A percentile compares a stretch with the other conserved stretches of the same genome.
Conservation (phyloP, 2,329 filamentous ascomycete species). For the Zymoseptoria ardabiliae region DNA sequence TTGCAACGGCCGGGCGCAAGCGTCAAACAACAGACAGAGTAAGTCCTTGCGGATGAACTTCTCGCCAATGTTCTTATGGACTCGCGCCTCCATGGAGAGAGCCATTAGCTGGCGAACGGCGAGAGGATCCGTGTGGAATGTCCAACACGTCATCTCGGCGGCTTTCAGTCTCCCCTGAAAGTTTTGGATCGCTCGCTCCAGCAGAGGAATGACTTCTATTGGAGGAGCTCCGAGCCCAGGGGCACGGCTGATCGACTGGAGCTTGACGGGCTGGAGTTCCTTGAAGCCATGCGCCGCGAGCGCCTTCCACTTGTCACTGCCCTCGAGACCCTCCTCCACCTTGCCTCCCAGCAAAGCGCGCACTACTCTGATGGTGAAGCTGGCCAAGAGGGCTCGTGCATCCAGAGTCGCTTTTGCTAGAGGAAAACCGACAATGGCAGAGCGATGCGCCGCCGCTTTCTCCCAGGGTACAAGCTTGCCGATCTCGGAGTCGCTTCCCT, state of each 20-base stretch:
- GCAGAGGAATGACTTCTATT: neutral
- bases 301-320: neutral
- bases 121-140: neutral
- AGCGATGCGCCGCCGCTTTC: slow-evolving; percentile 5
- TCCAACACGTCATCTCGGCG: neutral
- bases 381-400: neutral
- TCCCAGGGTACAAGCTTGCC: slow-evolving; percentile 10
- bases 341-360: neutral
- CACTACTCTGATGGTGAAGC: neutral
- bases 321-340: neutral
- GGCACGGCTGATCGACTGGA: neutral
- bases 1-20: neutral
- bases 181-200: neutral
- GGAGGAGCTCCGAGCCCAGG: neutral
- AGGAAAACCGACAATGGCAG: slow-evolving; percentile 10
- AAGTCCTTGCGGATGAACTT: neutral
- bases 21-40: neutral
- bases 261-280: neutral
- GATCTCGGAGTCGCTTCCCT: neutral
- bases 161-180: neutral
- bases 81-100: neutral
- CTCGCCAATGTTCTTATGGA: neutral
- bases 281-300: neutral
- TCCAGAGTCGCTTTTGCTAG: slow-evolving; percentile 5
- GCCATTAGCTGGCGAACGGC: neutral